Base-by-base conservation (phyloP, 345 rosid genomes). In the Moricandia arvensis region DNA sequence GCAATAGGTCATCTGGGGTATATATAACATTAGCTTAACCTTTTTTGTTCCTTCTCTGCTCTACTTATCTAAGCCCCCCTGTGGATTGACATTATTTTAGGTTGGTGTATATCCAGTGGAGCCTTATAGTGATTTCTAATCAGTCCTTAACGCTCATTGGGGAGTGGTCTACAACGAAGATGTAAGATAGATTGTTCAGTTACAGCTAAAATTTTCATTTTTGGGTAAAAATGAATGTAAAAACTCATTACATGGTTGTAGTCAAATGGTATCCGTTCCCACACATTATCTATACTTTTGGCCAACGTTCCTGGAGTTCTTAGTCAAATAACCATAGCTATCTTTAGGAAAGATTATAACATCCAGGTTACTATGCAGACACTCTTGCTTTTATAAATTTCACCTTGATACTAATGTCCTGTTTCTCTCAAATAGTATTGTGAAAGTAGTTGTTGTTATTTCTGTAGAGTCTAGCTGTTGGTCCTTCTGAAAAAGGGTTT, bases 61-160 rank as follows among this genome's bases (percentile, higher is more conserved):
- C 1, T 21, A 21, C 24, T 21, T 2, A 21, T 21, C 24, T 21
- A 21, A 21, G 24, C n/a, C n/a, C n/a, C n/a, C n/a, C n/a, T n/a
- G n/a, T n/a, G n/a, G n/a, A n/a, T 21, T 21, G 24, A 21, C 24
- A n/a, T n/a, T n/a, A 33, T 66, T 10, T 76, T 68, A 91, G 98
- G 97, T 97, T 53, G 98, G 90, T 73, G 96, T 94, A 72, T 94
- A 94, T 85, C 98, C 98, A 21, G 90, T 88, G 79, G 97, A 91
- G 76, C 85, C 88, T 27, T 82, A 76, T 71, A 84, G 82, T 43
- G 70, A 73, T 68, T 76, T 84, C 75, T 13, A 83, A 77, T 91
- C 86, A 70, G 83, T 94, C 80, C 98, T 94, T 38, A 95, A 94
- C 81, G 93, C 98, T 67, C 97, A 91, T 16, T 94, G 97, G 98